A percentile compares a stretch with the other conserved stretches of the same genome.
These are phyloP conservation scores for Camellia lanceoleosa DNA, from an alignment of 148 eudicot species.

Conservation along the genomic window DNA sequence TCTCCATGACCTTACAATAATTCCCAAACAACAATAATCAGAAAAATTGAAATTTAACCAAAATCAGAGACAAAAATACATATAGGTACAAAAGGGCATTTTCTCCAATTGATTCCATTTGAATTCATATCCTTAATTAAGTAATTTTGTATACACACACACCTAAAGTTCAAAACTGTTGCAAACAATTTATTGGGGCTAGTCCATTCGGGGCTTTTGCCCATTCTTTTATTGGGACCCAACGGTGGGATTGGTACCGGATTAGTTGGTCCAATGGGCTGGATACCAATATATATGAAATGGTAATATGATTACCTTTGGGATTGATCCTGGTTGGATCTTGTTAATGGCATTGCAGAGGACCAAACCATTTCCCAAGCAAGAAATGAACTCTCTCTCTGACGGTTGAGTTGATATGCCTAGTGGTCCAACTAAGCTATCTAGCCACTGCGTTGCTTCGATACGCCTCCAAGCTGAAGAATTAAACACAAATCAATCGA, in stretches of 20 bases:
- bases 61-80: background rate
- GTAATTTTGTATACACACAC: too few species aligned
- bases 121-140: too few species aligned
- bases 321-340: constrained; percentile 73
- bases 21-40: background rate
- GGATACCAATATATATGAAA: background rate
- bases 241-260: too few species aligned
- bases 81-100: background rate
- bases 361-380: constrained; percentile 86
- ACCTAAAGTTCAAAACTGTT: too few species aligned
- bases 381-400: constrained; percentile 79
- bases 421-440: constrained; percentile 68
- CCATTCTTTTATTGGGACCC: too few species aligned
- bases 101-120: too few species aligned
- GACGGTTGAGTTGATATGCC: constrained; percentile 55
- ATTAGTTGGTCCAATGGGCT: too few species aligned
- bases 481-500: background rate
- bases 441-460: constrained; percentile 78
- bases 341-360: constrained; percentile 87
- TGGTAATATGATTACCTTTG: constrained; percentile 50
- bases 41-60: background rate
- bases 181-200: too few species aligned
- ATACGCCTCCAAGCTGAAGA: constrained; percentile 61
- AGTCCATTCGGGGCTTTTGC: too few species aligned
- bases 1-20: constrained; percentile 59